Percentiles rank a stretch among this genome's conserved stretches.
Conservation (phyloP, 75 land plant species). For the Picea glauca region DNA sequence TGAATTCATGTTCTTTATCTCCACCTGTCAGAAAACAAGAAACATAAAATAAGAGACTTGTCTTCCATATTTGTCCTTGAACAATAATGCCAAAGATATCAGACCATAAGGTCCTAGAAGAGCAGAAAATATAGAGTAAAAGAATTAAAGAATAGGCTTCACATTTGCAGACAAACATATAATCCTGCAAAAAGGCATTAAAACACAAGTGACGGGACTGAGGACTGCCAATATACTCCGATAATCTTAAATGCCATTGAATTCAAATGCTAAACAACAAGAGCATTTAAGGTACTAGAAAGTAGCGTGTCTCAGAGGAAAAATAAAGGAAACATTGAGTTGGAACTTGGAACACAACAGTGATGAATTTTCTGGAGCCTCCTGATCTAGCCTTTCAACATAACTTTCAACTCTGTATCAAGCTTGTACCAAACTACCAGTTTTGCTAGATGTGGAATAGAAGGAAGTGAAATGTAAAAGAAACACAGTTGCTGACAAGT, state of each 20-base stretch:
- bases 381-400: too few species aligned
- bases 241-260: not conserved
- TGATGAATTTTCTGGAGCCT: not conserved
- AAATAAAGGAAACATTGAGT: not conserved
- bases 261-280: not conserved
- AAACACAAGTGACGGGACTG: not conserved
- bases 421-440: not conserved
- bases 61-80: not conserved
- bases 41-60: not conserved
- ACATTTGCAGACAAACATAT: not conserved
- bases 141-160: too few species aligned
- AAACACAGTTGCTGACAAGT: conserved; percentile 1
- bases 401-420: too few species aligned
- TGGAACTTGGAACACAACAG: not conserved
- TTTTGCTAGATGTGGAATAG: not conserved
- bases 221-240: too few species aligned
- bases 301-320: not conserved
- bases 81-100: not conserved
- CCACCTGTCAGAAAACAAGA: conserved; percentile 49
- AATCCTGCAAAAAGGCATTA: not conserved
- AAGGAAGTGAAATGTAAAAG: not conserved
- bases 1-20: conserved; percentile 96
- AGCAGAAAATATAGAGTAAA: not conserved
- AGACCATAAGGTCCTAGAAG: not conserved
- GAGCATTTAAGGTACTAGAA: not conserved